Conservation (phyloP, 2,329 filamentous ascomycete species). For the Xylaria sp. region DNA sequence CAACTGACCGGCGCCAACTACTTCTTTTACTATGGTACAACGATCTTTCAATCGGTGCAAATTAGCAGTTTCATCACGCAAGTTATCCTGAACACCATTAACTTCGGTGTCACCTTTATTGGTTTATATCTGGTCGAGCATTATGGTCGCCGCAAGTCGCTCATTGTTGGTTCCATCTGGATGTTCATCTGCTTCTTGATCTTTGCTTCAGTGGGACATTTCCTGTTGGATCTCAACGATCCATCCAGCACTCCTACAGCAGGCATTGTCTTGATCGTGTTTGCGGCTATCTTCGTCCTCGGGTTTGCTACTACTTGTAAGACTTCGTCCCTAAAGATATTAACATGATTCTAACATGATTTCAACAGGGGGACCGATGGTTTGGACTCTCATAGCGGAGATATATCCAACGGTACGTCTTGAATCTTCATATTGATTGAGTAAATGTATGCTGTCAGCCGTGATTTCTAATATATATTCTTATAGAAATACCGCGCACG, state of each 20-base stretch:
- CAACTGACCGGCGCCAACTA: slow-evolving; percentile 76
- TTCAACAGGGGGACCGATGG: slow-evolving; percentile 73
- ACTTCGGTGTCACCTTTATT: slow-evolving; percentile 73
- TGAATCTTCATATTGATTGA: background rate
- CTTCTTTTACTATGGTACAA: slow-evolving; percentile 72
- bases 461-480: background rate
- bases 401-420: slow-evolving; percentile 11
- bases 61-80: slow-evolving; percentile 72
- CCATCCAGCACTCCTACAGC: slow-evolving; percentile 54
- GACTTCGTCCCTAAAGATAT: too few species aligned
- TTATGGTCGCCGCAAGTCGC: slow-evolving; percentile 70
- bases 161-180: slow-evolving; percentile 71
- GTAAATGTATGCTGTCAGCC: background rate
- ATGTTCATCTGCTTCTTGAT: slow-evolving; percentile 70
- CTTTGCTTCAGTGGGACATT: slow-evolving; percentile 64
- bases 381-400: slow-evolving; percentile 66
- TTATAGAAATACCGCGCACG: slow-evolving; percentile 64
- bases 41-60: slow-evolving; percentile 57
- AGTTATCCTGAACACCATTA: slow-evolving; percentile 74
- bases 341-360: too few species aligned
- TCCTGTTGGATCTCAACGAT: slow-evolving; percentile 53
- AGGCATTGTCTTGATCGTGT: slow-evolving; percentile 70
- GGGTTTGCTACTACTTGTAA: slow-evolving; percentile 74
- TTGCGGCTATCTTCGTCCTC: slow-evolving; percentile 71
- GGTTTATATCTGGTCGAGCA: slow-evolving; percentile 77